Base-by-base conservation (phyloP, 2,329 filamentous ascomycete species). In the Xylaria sp. region DNA sequence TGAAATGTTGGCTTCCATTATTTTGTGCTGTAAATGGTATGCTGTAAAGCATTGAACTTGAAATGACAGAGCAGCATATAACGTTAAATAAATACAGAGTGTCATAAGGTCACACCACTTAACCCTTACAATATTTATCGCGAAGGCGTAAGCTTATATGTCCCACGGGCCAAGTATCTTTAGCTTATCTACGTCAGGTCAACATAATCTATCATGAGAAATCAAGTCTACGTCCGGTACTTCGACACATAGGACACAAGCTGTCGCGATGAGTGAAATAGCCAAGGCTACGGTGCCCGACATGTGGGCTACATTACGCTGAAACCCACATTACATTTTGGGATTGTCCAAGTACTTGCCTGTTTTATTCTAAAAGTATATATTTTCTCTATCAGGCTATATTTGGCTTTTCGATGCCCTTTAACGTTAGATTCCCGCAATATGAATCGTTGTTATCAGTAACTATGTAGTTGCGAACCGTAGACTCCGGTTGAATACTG, bases 201-300 rank as follows among this genome's bases (percentile, higher is more conserved):
- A 51, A 28, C 1, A 51, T 28, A 51, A 51, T 26, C 23, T 51
- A 28, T 31, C 6, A 3, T 31, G 17, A 28, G 13, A 51, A 28
- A 31, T 51, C 26, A 4, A 23, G 17, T 51, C 23, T 11, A 31
- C 10, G 3, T 2, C 13, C n/a, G n/a, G 44, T 51, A 61, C 33
- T 28, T 51, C 13, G 40, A 59, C 51, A 40, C 44, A 51, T 56
- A 4, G 6, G 42, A 31, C 13, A 40, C 6, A 6, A 15, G 13
- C 5, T 38, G 6, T 38, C 28, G 6, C 13, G 6, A 28, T 51
- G 28, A 36, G 28, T 28, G 20, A 28, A 9, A 56, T 23, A 20
- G 59, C 59, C 59, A 61, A 61, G 59, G 44, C 15, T 33, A 61
- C 59, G 59, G 59, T 61, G 44, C 17, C 59, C 59, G 59, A 49